Base-by-base conservation (phyloP, 805 yeast species). In the Lachancea thermotolerans region DNA sequence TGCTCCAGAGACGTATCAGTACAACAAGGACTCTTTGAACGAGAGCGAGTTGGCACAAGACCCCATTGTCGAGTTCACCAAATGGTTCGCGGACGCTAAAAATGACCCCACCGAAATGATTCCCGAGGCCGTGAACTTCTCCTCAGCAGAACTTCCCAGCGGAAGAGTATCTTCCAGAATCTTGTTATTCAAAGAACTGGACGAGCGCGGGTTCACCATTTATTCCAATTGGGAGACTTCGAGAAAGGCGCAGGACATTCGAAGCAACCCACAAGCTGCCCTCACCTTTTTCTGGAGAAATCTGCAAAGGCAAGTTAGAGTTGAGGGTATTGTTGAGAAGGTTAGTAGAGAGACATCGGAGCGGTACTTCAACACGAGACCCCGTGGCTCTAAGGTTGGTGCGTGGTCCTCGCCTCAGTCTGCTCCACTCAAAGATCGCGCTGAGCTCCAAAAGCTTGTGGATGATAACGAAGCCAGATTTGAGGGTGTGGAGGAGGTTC, bases 321-420 rank as follows among this genome's bases (percentile, higher is more conserved):
- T 93, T 8, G 98, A 93, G 64, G 99, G 99, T 29, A 52, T 69
- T 9, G 80, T 86, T 54, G 95, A 85, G 64, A 76, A 73, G 49
- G 85, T 90, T 36, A 71, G 79, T 25, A 71, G 81, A 47, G 90
- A 85, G 55, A 86, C 84, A 28, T 77, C 87, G 5, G 79, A 82
- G 54, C 72, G 82, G 40, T 93, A 93, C 66, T 93, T 79, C 66
- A 74, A 77, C 42, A 83, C 95, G 0, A 76, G 99, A 60, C 99
- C 99, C 33, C 73, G 95, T 47, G 97, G 95, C 6, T 85, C 95
- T 28, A 81, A 85, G 60, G 80, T 93, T 49, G 98, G 99, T 28
- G 99, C 99, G 0, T 90, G 96, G 95, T 85, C 97, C 0, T 82
- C 95, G 27, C 95, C 95, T 3, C 99, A 93, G 70, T 79, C 90